A percentile compares a stretch with the other conserved stretches of the same genome.
Conservation (phyloP, 768 basidiomycete genomes). For the Chalciporus chontae region DNA sequence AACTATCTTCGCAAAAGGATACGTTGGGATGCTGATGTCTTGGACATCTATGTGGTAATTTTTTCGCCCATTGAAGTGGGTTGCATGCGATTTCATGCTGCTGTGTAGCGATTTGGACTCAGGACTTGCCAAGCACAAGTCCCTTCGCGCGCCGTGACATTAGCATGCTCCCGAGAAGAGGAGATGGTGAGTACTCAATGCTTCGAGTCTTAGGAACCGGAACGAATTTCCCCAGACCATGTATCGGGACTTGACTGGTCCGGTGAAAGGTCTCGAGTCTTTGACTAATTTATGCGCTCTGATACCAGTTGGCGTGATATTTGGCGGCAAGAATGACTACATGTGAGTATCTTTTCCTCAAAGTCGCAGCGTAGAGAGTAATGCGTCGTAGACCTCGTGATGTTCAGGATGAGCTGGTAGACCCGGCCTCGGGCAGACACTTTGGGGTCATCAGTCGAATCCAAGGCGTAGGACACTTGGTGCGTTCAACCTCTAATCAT, state of each 20-base stretch:
- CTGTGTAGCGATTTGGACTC: slow-evolving; percentile 44
- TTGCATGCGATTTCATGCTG: background rate
- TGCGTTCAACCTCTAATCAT: slow-evolving; percentile 7
- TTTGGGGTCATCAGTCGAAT: slow-evolving; percentile 15
- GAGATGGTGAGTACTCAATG: slow-evolving; percentile 46
- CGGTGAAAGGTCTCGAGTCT: slow-evolving; percentile 47
- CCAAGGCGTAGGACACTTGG: slow-evolving; percentile 6
- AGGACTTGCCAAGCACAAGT: slow-evolving; percentile 32
- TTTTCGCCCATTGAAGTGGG: background rate
- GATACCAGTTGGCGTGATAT: slow-evolving; percentile 51
- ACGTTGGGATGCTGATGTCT: slow-evolving; percentile 53
- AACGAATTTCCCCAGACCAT: slow-evolving; percentile 42
- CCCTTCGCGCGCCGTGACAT: slow-evolving; percentile 40
- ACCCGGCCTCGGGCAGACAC: slow-evolving; percentile 19
- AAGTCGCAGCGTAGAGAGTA: background rate
- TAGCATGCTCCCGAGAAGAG: slow-evolving; percentile 60
- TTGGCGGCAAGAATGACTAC: slow-evolving; percentile 50
- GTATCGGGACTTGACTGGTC: slow-evolving; percentile 58
- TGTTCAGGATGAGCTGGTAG: slow-evolving; percentile 31
- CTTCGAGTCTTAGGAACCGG: background rate
- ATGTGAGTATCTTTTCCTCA: slow-evolving; percentile 36
- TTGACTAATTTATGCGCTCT: slow-evolving; percentile 38
- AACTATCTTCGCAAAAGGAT: slow-evolving; percentile 34
- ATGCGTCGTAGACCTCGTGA: slow-evolving; percentile 23
- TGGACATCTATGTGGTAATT: slow-evolving; percentile 51